Base-by-base conservation (phyloP, 106 monocot genomes). In the Posidonia australis region DNA sequence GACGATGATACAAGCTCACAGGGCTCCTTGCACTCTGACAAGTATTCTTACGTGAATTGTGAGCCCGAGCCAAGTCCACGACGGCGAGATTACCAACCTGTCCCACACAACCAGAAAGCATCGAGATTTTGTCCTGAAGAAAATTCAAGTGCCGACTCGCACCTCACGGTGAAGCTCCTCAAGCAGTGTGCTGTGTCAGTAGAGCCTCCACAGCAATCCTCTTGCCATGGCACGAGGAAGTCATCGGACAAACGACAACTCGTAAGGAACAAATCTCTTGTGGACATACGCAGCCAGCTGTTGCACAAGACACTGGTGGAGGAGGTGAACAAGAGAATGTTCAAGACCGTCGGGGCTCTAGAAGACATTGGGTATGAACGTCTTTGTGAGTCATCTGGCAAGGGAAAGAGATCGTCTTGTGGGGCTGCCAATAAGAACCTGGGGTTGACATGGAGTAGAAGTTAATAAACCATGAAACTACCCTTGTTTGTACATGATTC, bases 31-130 rank as follows among this genome's bases (percentile, higher is more conserved):
- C 63, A 79, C n/a, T 86, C 79, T 5, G 79, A 79, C 32, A 82
- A 71, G 63, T 82, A 84, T 70, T 94, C 93, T 21, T 29, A 75
- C 44, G 58, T 82, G 63, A 89, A 76, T 70, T 94, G 82, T 68
- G 89, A 76, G 19, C 1, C 22, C 51, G 17, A 60, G 20, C 62
- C 32, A 3, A 24, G 45, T 9, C 19, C 47, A 19, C 29, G 10
- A 26, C 49, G 27, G 43, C 41, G 14, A 51, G 46, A 72, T 45
- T 12, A 45, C 45, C 72, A 58, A 10, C 30, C 57, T 11, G 1
- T 10, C 13, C 47, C 26, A 1, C 51, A 32, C 18, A 47, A 17
- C 44, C 72, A 64, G 44, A 64, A 63, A 30, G 62, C 75, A 14
- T 70, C 69, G 41, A 70, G 82, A 69, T 82, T 79, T 23, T 51